Base-by-base conservation (phyloP, 139 green algal genomes). In the Tetraselmis striata region DNA sequence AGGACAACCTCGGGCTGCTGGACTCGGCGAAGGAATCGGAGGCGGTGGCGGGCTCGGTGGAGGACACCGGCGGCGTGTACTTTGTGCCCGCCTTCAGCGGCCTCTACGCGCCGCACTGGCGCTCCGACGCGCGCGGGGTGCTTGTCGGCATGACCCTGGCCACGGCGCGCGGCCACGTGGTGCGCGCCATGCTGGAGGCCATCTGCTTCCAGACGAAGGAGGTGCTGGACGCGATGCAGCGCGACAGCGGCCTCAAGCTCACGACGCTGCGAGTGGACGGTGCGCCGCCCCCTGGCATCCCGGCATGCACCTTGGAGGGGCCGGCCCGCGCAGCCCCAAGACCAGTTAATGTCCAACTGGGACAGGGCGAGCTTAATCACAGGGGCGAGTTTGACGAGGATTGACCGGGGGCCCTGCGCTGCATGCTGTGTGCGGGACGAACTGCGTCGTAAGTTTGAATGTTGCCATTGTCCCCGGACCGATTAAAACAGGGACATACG, bases 31-130 rank as follows among this genome's bases (percentile, higher is more conserved):
- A 45, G 23, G 92, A 97, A 28, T 86, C 90, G 28, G 84, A 92
- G 76, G 79, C 26, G 23, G 79, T 93, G 2, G 90, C 90, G 0
- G 87, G 45, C 2, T 58, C 82, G 75, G 90, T 95, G 79, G 67
- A 77, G 1, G 80, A 93, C 85, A 92, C 88, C 23, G 94, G 86
- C 26, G 96, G 95, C 22, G 94, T 99, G 31, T 97, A 96, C 86
- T 98, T 98, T 89, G 97, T 99, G 32, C 97, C 97, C 0, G 97
- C 97, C 0, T 98, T 99, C 84, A 88, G 83, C n/a, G 95, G 96
- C 0, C 88, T 99, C 80, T 90, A 99, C 86, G 97, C 97, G 24
- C 97, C 97, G 0, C 92, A 93, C 79, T 99, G 96, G 96, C 83
- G 90, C 30, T 82, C 89, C 77, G 94, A 98, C 77, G 96, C 96